Conservation (phyloP, 1,284 basidiomycete species). For the Hymenochaete sp. region DNA sequence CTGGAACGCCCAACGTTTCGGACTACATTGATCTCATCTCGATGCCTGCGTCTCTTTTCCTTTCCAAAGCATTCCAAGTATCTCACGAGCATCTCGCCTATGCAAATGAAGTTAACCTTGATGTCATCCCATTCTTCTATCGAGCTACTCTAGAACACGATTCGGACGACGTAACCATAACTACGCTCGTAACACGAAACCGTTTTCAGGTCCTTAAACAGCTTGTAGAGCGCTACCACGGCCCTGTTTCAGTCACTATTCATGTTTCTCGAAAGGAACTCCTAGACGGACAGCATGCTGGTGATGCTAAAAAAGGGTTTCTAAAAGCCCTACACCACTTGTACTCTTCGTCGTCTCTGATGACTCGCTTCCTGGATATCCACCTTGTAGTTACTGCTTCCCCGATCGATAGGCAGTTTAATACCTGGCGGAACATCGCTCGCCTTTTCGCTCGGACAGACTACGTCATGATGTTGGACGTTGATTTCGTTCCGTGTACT, state of each 20-base stretch:
- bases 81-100: conserved; percentile 15
- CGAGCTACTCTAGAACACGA: conserved; percentile 44
- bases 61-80: conserved; percentile 16
- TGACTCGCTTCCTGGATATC: conserved; percentile 70
- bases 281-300: not conserved
- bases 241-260: conserved; percentile 75
- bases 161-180: conserved; percentile 68
- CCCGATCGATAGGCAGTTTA: conserved; percentile 62
- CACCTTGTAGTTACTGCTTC: conserved; percentile 81
- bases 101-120: conserved; percentile 38
- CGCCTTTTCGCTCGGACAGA: conserved; percentile 72
- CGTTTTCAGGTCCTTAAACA: conserved; percentile 64
- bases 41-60: conserved; percentile 14
- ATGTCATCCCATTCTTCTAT: conserved; percentile 75
- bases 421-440: conserved; percentile 80
- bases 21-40: too few relatives aligned
- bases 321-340: conserved; percentile 55
- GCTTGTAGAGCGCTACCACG: conserved; percentile 64
- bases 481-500: conserved; percentile 78
- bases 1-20: too few relatives aligned
- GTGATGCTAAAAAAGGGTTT: conserved; percentile 20
- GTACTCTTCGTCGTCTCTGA: conserved; percentile 53
- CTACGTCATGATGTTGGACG: conserved; percentile 82
- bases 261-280: conserved; percentile 44
- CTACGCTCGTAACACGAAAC: conserved; percentile 74